Base-by-base conservation (phyloP, 2,329 filamentous ascomycete genomes). In the Thelonectria rubi region DNA sequence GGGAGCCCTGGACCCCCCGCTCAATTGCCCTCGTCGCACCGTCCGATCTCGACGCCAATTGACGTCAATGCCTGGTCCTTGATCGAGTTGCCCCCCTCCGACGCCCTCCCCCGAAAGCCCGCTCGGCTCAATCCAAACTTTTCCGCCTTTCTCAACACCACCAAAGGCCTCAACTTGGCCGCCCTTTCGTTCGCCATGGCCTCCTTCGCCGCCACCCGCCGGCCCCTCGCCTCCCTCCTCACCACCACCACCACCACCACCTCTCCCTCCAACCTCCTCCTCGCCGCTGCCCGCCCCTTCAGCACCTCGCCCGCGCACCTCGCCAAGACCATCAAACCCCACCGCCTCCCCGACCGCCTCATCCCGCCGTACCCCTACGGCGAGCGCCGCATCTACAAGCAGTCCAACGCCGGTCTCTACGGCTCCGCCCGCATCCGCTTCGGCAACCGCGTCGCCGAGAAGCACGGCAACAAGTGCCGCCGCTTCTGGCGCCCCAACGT, bases 401-500 rank as follows among this genome's bases (percentile, higher is more conserved):
- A 95, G 78, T 88, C 89, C 69, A 92, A 93, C 81, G 83, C 80
- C 60, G 90, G 90, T 47, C 87, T 93, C 9, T 93, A 91, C 79
- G 92, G 89, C 69, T 79, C 79, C 42, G 81, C 87, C 65, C 87
- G 87, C 72, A 90, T 94, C 74, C 91, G 88, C 52, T 93, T 91
- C 77, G 92, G 92, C 75, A 93, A 94, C 85, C 90, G 86, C 69
- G 88, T 94, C 52, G 87, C 93, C 37, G 88, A 87, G 46, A 81
- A 85, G 68, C 84, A 88, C 70, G 85, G 89, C 73, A 84, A 88
- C 74, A 94, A 93, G 80, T 88, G 88, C 53, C 86, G 88, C 48
- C 86, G 91, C 59, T 80, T 83, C 69, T 95, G 92, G 92, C 84
- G 87, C 53, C 91, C 91, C 63, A 95, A 95, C 76, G 83, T 92